These are phyloP conservation scores for Cucurbitaria berberidis DNA, from an alignment of 2,329 filamentous ascomycete genomes.

Conservation along the genomic window DNA sequence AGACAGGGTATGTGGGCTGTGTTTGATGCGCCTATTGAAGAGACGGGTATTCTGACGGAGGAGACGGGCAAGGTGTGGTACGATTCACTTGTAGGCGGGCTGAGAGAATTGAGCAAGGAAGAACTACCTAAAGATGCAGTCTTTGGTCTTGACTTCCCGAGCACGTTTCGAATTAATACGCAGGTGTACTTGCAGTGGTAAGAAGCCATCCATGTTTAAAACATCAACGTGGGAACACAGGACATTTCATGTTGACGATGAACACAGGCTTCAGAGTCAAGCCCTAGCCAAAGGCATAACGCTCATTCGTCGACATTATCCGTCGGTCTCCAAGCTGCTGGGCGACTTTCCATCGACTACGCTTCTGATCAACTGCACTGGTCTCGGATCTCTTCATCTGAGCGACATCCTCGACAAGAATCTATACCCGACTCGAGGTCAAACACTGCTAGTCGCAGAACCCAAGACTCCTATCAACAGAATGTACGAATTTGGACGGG, in stretches of 20 bases:
- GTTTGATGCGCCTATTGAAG: constrained; percentile 40
- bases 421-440: constrained; percentile 77
- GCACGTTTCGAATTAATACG: constrained; percentile 50
- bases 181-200: constrained; percentile 48
- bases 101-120: constrained; percentile 31
- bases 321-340: constrained; percentile 73
- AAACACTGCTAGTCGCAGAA: constrained; percentile 75
- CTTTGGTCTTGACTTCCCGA: constrained; percentile 46
- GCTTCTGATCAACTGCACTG: constrained; percentile 84
- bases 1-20: constrained; percentile 37
- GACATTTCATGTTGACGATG: neutral
- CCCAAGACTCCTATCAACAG: constrained; percentile 46
- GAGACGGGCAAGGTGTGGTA: constrained; percentile 52
- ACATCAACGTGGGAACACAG: neutral
- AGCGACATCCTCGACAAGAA: constrained; percentile 80
- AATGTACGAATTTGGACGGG: constrained; percentile 44
- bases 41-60: constrained; percentile 43
- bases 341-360: constrained; percentile 66
- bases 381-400: constrained; percentile 74
- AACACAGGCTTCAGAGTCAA: constrained; percentile 58
- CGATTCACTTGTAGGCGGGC: constrained; percentile 49
- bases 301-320: constrained; percentile 52
- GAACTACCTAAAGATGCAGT: constrained; percentile 45
- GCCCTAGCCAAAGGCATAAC: constrained; percentile 75
- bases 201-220: neutral